Base-by-base conservation (phyloP, 2,329 filamentous ascomycete genomes). In the Ceratocystis ficicola region DNA sequence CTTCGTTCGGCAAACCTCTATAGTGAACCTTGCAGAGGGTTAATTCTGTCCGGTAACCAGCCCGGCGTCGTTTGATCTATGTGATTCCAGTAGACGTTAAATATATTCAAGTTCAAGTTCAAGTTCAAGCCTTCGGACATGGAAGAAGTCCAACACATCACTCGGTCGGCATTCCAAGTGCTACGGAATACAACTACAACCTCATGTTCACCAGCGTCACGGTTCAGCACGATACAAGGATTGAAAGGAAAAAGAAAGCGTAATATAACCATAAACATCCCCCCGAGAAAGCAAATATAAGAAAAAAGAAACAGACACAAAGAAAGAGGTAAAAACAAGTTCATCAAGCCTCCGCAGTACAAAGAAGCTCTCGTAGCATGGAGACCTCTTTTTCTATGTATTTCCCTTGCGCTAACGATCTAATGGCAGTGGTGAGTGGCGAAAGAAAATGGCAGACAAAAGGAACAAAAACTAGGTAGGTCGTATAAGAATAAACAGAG, bases 401-500 rank as follows among this genome's bases (percentile, higher is more conserved):
- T 36, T 36, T 59, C 55, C 4, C 28, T 20, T 20, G 28, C 25
- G 41, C 60, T 46, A 41, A 46, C 36, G 36, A 62, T 62, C 32
- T 62, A 62, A 44, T 62, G 28, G 32, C 41, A 62, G 32, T 44
- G 15, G 17, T 44, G 36, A 32, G 44, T 28, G 17, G 12, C 41
- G 25, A 28, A 44, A 55, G 17, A 17, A 22, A 64, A 64, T 41
- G 32, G 32, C 46, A 55, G 52, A 41, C 17, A 32, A 64, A 44
- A n/a, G 52, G 32, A 62, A 46, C n/a, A 52, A 22, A 32, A 36
- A 36, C 20, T 30, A 22, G 32, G 36, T 30, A 22, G 32, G 36
- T 65, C 30, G 25, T 20, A 65, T 60, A 60, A 28, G 36, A 46
- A 65, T 60, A 3, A 20, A 48, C n/a, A 60, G 5, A 32, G 20